Evolutionary conservation across 768 basidiomycete species (phyloP).

Genomic region (Amanita subjunquillea): DNA sequence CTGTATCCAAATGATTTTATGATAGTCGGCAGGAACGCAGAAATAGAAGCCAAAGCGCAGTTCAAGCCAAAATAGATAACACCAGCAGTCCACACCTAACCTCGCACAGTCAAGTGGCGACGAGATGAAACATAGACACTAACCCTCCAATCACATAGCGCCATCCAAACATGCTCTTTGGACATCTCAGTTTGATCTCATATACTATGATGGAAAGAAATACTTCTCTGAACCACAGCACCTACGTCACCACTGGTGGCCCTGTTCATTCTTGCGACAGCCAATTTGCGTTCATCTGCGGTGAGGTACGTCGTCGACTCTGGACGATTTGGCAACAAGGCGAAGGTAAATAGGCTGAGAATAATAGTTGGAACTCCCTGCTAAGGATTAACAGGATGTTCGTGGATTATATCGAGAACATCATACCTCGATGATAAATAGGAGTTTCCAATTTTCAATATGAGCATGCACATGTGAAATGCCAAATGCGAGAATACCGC

Average conservation of each 20-base stretch:
- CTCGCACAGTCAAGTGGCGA: neutral
- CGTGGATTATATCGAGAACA: neutral
- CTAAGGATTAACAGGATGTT: neutral
- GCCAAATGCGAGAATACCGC: conserved; percentile 77
- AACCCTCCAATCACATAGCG: conserved; percentile 67
- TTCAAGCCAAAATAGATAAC: conserved; percentile 75
- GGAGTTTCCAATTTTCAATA: conserved; percentile 45
- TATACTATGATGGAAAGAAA: neutral
- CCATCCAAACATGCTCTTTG: conserved; percentile 50
- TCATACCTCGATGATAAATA: conserved; percentile 65
- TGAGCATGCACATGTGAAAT: conserved; percentile 48
- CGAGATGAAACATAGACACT: conserved; percentile 9
- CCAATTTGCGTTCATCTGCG: conserved; percentile 45
- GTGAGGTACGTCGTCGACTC: conserved; percentile 56
- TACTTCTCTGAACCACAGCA: conserved; percentile 53
- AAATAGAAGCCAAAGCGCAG: conserved; percentile 66
- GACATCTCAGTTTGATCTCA: conserved; percentile 1
- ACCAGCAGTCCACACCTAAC: conserved; percentile 52
- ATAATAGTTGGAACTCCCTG: conserved; percentile 62
- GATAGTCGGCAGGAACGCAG: conserved; percentile 79
- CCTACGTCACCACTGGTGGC: conserved; percentile 58
- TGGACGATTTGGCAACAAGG: conserved; percentile 59
- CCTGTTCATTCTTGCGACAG: conserved; percentile 57
- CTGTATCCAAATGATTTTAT: conserved; percentile 64
- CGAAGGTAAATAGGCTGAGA: conserved; percentile 44